Conservation (phyloP, 805 yeast genomes). For the Metschnikowia reukaufii region DNA sequence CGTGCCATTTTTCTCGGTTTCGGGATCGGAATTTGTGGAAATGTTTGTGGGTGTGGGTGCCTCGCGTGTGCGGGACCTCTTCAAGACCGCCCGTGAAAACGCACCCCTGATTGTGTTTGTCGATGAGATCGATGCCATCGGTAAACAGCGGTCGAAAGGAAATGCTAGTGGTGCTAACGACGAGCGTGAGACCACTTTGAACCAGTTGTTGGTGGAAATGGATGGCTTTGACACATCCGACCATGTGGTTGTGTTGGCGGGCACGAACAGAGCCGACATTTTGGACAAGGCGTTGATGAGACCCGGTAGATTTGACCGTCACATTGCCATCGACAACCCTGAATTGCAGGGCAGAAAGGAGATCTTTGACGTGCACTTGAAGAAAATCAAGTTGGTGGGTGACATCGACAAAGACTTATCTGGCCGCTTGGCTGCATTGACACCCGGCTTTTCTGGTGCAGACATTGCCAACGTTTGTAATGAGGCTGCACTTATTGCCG, state of each 20-base stretch:
- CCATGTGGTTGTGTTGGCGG: conserved; percentile 95
- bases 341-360: conserved; percentile 94
- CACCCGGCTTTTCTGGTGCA: conserved; percentile 98
- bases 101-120: conserved; percentile 97
- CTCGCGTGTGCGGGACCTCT: conserved; percentile 92
- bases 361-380: conserved; percentile 83
- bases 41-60: conserved; percentile 99
- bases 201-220: conserved; percentile 96
- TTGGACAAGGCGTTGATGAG: conserved; percentile 90
- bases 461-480: conserved; percentile 96
- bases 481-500: conserved; percentile 97
- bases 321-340: conserved; percentile 86
- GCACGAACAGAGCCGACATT: conserved; percentile 94
- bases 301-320: conserved; percentile 98
- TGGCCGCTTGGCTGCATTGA: conserved; percentile 89
- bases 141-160: conserved; percentile 79
- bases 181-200: conserved; percentile 94
- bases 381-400: conserved; percentile 52
- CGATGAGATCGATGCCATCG: conserved; percentile 99
- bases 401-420: conserved; percentile 48
- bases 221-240: conserved; percentile 92
- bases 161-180: conserved; percentile 79
- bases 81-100: conserved; percentile 85
- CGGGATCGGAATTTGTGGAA: conserved; percentile 97
- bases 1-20: conserved; percentile 92